phyloP scores from a whole-genome alignment of 192 early-diverging fungal genomes.

The Coemansia sp. region DNA sequence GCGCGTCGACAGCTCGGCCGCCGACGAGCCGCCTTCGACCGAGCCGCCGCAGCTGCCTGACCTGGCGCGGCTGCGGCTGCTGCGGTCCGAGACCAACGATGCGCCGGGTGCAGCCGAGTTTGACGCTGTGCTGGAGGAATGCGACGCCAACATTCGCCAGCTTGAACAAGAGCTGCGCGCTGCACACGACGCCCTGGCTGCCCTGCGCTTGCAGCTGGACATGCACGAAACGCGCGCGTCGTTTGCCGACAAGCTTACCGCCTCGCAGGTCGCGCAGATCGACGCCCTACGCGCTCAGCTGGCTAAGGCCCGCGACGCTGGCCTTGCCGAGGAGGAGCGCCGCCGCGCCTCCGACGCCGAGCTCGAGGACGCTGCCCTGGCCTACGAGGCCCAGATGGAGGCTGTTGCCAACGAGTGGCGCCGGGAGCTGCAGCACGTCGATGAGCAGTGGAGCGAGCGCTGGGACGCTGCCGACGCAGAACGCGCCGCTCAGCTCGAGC shows the following conservation, averaged over 20 bases:
- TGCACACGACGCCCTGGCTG: slow-evolving; percentile 57
- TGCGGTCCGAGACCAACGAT: slow-evolving; percentile 1
- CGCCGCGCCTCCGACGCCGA: slow-evolving; percentile 53
- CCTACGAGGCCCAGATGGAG: slow-evolving; percentile 35
- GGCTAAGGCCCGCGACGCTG: slow-evolving; percentile 38
- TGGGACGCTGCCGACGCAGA: slow-evolving; percentile 27
- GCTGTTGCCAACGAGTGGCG: slow-evolving; percentile 27
- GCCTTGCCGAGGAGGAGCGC: slow-evolving; percentile 46
- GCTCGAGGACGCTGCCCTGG: slow-evolving; percentile 53
- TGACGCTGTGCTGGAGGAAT: slow-evolving; percentile 70
- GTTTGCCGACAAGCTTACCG: slow-evolving; percentile 45
- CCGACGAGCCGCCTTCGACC: neutral
- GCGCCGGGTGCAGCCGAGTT: slow-evolving; percentile 55
- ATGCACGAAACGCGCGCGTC: slow-evolving; percentile 58
- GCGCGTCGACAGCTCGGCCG: neutral
- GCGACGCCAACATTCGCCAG: slow-evolving; percentile 61
- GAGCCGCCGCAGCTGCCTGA: slow-evolving; percentile 24
- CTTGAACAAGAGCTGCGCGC: slow-evolving; percentile 62
- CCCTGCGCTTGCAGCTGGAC: slow-evolving; percentile 54
- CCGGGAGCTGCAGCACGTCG: slow-evolving; percentile 31
- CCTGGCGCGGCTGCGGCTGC: slow-evolving; percentile 21
- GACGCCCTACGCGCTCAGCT: slow-evolving; percentile 46
- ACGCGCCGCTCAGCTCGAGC: neutral
- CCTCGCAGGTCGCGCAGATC: slow-evolving; percentile 53
- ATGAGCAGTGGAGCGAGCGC: slow-evolving; percentile 47